Evolutionary conservation across 2,329 filamentous ascomycete species (phyloP).

Genomic region (Penicillium brevicompactum): DNA sequence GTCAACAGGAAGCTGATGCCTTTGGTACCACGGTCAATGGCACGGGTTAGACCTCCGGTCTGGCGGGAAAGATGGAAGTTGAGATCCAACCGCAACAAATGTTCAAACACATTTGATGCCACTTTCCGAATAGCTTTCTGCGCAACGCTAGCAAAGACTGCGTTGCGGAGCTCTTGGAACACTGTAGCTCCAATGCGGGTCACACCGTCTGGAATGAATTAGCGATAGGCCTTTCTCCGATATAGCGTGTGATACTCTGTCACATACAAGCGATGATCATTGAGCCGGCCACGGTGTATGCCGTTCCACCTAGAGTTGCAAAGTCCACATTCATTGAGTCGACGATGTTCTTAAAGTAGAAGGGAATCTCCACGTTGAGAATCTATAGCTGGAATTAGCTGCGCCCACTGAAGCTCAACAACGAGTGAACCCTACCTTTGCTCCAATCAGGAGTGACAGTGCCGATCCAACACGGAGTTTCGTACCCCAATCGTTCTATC

Average conservation of each 20-base stretch:
- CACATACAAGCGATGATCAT: conserved; percentile 84
- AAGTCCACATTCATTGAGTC: conserved; percentile 98
- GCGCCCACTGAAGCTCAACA: conserved; percentile 17
- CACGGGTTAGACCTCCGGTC: conserved; percentile 89
- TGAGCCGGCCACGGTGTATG: conserved; percentile 82
- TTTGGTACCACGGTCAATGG: conserved; percentile 95
- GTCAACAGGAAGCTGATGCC: conserved; percentile 96
- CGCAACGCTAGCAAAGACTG: conserved; percentile 93
- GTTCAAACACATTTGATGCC: conserved; percentile 88
- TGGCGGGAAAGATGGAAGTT: conserved; percentile 94
- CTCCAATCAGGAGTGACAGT: conserved; percentile 79
- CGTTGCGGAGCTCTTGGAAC: conserved; percentile 92
- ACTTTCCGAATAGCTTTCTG: conserved; percentile 95
- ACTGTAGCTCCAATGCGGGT: conserved; percentile 85
- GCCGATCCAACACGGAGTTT: conserved; percentile 83
- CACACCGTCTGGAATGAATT: conserved; percentile 63
- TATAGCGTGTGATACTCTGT: not conserved
- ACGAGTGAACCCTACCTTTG: conserved; percentile 63
- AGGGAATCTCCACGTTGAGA: conserved; percentile 95
- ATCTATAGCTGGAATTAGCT: conserved; percentile 50
- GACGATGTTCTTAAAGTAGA: conserved; percentile 98
- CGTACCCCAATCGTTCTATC: conserved; percentile 71
- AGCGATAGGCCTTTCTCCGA: not conserved
- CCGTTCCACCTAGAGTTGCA: conserved; percentile 80
- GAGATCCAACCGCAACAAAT: conserved; percentile 83